Evolutionary conservation across 192 early-diverging fungal genomes (phyloP).

Genomic region (Backusella parvicylindrica): DNA sequence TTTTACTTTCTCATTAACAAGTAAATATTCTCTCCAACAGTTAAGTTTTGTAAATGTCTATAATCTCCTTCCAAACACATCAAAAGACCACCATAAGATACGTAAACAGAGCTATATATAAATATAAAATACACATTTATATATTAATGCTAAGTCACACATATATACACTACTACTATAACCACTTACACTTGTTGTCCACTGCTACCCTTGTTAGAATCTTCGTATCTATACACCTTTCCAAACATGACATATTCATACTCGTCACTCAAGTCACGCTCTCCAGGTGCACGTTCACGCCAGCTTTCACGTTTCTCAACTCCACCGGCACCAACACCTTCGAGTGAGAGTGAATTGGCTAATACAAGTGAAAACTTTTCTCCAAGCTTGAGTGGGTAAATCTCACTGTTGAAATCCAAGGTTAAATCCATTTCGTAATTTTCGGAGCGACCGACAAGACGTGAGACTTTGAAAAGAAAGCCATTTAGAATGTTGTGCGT

Average conservation of each 20-base stretch:
- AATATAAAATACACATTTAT: neutral
- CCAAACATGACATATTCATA: constrained; percentile 99
- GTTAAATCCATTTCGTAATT: constrained; percentile 87
- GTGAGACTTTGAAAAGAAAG: constrained; percentile 63
- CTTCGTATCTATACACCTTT: constrained; percentile 94
- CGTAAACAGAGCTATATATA: constrained; percentile 69
- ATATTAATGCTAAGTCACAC: neutral
- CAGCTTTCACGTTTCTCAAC: constrained; percentile 61
- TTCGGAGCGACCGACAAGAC: constrained; percentile 78
- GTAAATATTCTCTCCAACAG: constrained; percentile 88
- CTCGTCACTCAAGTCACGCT: constrained; percentile 83
- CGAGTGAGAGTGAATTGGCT: constrained; percentile 71
- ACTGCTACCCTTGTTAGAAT: constrained; percentile 63
- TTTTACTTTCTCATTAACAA: constrained; percentile 77
- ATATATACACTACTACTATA: neutral
- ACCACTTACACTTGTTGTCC: constrained; percentile 61
- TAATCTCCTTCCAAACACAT: constrained; percentile 87
- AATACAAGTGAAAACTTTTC: constrained; percentile 86
- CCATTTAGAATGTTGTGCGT: too few relatives aligned
- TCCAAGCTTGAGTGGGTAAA: constrained; percentile 82
- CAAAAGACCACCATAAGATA: constrained; percentile 90
- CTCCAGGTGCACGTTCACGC: constrained; percentile 62
- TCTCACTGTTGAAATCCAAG: constrained; percentile 93
- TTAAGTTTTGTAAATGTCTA: constrained; percentile 76
- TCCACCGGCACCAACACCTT: constrained; percentile 44